Base-by-base conservation (phyloP, 148 eudicot genomes). In the Diospyros lotus region DNA sequence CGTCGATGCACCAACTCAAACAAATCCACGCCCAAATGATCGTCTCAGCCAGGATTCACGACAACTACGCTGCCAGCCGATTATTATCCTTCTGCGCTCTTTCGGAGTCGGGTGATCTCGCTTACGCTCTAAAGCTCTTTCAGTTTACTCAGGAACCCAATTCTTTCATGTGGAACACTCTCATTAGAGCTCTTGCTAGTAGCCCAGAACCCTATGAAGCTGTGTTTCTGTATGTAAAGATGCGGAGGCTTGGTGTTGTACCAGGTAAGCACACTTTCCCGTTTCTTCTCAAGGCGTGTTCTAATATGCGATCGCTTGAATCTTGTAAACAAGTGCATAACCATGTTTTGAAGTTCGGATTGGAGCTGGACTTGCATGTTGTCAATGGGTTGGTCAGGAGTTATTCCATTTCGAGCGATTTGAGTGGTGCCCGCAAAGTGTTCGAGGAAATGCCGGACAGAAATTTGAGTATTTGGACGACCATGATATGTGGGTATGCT, bases 11-110 rank as follows among this genome's bases (percentile, higher is more conserved):
- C 56, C 93, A 90, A 75, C 84, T 89, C 75, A 84, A 89, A 75
- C 93, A 91, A 82, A 72, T 91, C 81, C 96, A 89, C 69, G 92
- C 93, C 72, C 90, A 82, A 38, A 90, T 90, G 93, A 79, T 93
- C 86, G 45, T 77, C 81, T 82, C 92, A 53, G 77, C 81, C 59
- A 84, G 86, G 44, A 89, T 90, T 48, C 75, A 73, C 68, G 93
- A 87, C 89, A 80, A 54, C 80, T 90, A 73, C 68, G 91, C 95
- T 58, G 88, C 89, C 5, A 87, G 91, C 85, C 89, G 91, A 0
- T 65, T 93, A 12, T 81, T 90, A 12, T 82, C 89, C 59, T 90
- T 93, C 42, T 83, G 72, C 58, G 91, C 94, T 12, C 84, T 92
- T 46, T 90, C 94, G 11, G 17, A 15, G 39, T 72, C 84, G 11